Conservation (phyloP, 108 stramenopile species). For the Epithemia pelagica region DNA sequence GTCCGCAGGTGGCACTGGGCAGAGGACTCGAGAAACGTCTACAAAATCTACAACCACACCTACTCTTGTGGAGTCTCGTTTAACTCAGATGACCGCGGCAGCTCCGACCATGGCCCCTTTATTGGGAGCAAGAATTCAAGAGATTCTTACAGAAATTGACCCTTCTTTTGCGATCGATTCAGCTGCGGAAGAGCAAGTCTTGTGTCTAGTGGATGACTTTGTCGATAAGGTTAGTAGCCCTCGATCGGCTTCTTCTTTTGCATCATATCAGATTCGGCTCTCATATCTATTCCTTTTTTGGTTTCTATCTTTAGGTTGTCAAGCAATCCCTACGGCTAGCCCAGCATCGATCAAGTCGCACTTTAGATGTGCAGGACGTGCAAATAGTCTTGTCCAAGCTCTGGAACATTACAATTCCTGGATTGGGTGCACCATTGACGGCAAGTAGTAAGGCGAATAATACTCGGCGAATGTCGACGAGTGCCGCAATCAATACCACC, state of each 20-base stretch:
- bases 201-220: slow-evolving; percentile 75
- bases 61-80: slow-evolving; percentile 32
- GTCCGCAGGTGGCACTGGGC: slow-evolving; percentile 8
- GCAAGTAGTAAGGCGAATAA: neutral
- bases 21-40: neutral
- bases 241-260: neutral
- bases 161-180: slow-evolving; percentile 65
- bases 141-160: slow-evolving; percentile 55
- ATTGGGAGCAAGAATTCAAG: slow-evolving; percentile 52
- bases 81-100: slow-evolving; percentile 15
- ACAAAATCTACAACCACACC: slow-evolving; percentile 35
- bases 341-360: slow-evolving; percentile 63
- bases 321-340: slow-evolving; percentile 50
- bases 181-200: slow-evolving; percentile 66
- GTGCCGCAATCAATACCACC: slow-evolving; percentile 1
- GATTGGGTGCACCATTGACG: slow-evolving; percentile 34
- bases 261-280: neutral
- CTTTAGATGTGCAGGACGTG: slow-evolving; percentile 70
- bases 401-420: slow-evolving; percentile 71
- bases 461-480: neutral
- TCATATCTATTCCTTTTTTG: neutral
- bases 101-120: slow-evolving; percentile 55
- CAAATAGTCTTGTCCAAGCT: slow-evolving; percentile 73
- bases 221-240: slow-evolving; percentile 37
- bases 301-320: slow-evolving; percentile 22